phyloP scores from a whole-genome alignment of 768 basidiomycete species.

The Boletales sp. region DNA sequence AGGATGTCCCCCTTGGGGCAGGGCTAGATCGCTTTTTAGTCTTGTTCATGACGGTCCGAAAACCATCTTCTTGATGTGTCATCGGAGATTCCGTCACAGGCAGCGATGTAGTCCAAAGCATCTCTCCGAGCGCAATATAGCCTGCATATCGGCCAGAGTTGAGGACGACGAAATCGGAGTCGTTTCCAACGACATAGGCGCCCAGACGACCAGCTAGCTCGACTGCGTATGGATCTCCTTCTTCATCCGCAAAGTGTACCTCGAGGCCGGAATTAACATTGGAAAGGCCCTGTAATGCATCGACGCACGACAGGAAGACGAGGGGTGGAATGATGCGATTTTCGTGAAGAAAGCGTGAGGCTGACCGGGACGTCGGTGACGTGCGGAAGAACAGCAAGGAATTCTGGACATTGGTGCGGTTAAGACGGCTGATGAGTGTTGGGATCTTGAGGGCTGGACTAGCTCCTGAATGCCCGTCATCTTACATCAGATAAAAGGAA shows the following conservation, averaged over 20 bases:
- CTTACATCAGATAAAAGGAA: conserved; percentile 8
- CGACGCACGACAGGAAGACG: conserved; percentile 52
- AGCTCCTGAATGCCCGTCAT: conserved; percentile 45
- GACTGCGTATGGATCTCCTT: conserved; percentile 82
- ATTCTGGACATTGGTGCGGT: conserved; percentile 55
- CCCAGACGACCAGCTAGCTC: conserved; percentile 72
- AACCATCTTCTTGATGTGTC: conserved; percentile 46
- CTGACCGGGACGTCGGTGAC: conserved; percentile 58
- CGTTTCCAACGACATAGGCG: conserved; percentile 73
- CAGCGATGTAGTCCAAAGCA: conserved; percentile 54
- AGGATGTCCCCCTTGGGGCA: conserved; percentile 9
- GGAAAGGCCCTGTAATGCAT: conserved; percentile 44
- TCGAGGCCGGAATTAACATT: conserved; percentile 38
- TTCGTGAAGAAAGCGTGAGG: conserved; percentile 66
- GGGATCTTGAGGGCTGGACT: conserved; percentile 70
- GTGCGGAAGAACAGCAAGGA: conserved; percentile 80
- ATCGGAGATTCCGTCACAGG: conserved; percentile 20
- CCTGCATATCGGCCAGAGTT: conserved; percentile 75
- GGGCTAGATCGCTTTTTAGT: conserved; percentile 43
- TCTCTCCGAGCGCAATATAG: conserved; percentile 72
- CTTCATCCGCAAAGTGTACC: conserved; percentile 74
- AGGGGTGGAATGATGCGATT: conserved; percentile 75
- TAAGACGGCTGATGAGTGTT: conserved; percentile 58
- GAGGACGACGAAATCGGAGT: conserved; percentile 81
- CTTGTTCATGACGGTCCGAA: conserved; percentile 57